Conservation (phyloP, 78 protist genomes). For the Emiliania huxleyi region DNA sequence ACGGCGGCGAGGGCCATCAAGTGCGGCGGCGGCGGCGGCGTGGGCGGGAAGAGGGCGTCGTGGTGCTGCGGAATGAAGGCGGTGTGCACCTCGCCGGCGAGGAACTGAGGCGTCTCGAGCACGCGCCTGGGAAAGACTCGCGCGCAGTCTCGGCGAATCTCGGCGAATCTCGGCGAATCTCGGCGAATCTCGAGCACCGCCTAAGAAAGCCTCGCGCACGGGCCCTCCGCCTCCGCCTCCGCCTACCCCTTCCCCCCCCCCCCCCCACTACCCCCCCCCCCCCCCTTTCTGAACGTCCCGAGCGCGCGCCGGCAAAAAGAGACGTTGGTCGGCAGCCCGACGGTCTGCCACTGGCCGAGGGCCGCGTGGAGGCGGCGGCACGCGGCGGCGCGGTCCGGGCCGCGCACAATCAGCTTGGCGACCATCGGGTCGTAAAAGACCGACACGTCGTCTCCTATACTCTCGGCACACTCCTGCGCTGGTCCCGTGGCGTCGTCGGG, state of each 20-base stretch:
- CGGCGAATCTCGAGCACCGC: no score
- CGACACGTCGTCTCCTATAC: conserved; percentile 52
- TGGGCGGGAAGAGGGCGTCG: not conserved
- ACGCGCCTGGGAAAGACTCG: not conserved
- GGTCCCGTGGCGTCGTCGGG: no score
- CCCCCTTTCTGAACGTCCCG: no score
- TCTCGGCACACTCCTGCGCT: conserved; percentile 79
- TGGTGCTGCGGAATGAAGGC: not conserved
- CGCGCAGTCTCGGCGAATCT: no score
- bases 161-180: no score
- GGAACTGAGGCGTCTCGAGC: not conserved
- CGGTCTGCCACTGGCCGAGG: not conserved
- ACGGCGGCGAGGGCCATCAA: not conserved
- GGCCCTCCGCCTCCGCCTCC: no score
- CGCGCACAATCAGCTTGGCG: conserved; percentile 76
- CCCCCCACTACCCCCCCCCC: no score
- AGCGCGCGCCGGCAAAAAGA: not conserved
- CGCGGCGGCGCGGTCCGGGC: not conserved
- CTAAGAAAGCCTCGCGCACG: no score
- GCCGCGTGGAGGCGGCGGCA: not conserved
- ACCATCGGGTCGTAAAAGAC: conserved; percentile 97
- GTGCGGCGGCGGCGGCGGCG: not conserved
- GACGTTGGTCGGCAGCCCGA: conserved; percentile 5
- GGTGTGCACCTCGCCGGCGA: not conserved
- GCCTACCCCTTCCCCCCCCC: no score